Evolutionary conservation across 2,329 filamentous ascomycete genomes (phyloP).

Genomic region (Sporothrix inflata): DNA sequence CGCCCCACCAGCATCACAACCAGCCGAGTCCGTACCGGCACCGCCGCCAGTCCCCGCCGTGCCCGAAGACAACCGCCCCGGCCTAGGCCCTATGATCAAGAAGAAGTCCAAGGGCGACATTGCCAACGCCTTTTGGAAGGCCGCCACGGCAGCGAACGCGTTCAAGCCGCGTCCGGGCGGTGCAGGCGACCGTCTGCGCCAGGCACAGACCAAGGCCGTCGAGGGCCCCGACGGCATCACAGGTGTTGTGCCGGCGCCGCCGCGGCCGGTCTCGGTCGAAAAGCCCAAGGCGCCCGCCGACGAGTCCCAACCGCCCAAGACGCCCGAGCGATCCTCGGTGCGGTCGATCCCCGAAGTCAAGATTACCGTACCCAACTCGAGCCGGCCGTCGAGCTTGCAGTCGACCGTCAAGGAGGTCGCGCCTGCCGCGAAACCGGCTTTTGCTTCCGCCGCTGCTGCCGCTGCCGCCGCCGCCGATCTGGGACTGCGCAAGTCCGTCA

Average conservation of each 20-base stretch:
- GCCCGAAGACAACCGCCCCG: constrained; percentile 60
- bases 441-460: background rate
- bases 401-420: constrained; percentile 42
- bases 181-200: constrained; percentile 76
- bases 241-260: constrained; percentile 80
- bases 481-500: constrained; percentile 60
- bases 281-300: constrained; percentile 43
- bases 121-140: constrained; percentile 77
- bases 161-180: constrained; percentile 91
- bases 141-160: constrained; percentile 68
- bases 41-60: constrained; percentile 34
- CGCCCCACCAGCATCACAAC: background rate
- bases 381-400: constrained; percentile 48
- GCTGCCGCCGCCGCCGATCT: constrained; percentile 35
- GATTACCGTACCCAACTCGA: constrained; percentile 54
- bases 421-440: background rate
- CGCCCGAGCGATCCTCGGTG: constrained; percentile 44
- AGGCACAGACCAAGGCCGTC: constrained; percentile 57
- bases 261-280: constrained; percentile 48
- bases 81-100: constrained; percentile 89
- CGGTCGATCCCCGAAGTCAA: constrained; percentile 63
- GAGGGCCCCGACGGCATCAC: constrained; percentile 85
- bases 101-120: constrained; percentile 72
- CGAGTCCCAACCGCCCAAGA: constrained; percentile 38
- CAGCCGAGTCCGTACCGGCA: constrained; percentile 27